phyloP scores from a whole-genome alignment of 768 basidiomycete species.

The Tylopilus sp. region DNA sequence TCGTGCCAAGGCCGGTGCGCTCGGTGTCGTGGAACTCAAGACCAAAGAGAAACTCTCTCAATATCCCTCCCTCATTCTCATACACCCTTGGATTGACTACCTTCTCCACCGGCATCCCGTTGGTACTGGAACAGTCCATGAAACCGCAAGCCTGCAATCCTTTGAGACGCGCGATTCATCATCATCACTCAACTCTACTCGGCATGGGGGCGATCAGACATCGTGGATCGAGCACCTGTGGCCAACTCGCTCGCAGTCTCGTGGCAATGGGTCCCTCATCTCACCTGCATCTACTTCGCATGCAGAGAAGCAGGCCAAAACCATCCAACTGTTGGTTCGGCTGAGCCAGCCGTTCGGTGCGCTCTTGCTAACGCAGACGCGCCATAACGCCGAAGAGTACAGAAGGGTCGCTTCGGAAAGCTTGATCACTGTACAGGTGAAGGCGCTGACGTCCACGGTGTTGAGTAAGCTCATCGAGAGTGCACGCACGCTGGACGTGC shows the following conservation, averaged over 20 bases:
- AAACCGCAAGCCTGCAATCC: too few relatives aligned
- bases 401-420: background rate
- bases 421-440: background rate
- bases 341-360: background rate
- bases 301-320: background rate
- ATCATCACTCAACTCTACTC: too few relatives aligned
- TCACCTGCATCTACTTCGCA: background rate
- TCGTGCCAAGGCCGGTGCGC: background rate
- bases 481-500: background rate
- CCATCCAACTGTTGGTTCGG: background rate
- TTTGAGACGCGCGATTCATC: too few relatives aligned
- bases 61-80: too few relatives aligned
- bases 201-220: too few relatives aligned
- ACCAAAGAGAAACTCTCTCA: too few relatives aligned
- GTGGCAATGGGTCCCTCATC: background rate
- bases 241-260: background rate
- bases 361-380: background rate
- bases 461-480: background rate
- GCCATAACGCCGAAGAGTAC: background rate
- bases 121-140: too few relatives aligned
- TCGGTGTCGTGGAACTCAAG: too few relatives aligned
- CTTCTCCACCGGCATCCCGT: too few relatives aligned
- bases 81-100: too few relatives aligned
- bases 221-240: too few relatives aligned
- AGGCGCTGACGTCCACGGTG: background rate